Base-by-base conservation (phyloP, 768 basidiomycete species). In the Russula sp. region DNA sequence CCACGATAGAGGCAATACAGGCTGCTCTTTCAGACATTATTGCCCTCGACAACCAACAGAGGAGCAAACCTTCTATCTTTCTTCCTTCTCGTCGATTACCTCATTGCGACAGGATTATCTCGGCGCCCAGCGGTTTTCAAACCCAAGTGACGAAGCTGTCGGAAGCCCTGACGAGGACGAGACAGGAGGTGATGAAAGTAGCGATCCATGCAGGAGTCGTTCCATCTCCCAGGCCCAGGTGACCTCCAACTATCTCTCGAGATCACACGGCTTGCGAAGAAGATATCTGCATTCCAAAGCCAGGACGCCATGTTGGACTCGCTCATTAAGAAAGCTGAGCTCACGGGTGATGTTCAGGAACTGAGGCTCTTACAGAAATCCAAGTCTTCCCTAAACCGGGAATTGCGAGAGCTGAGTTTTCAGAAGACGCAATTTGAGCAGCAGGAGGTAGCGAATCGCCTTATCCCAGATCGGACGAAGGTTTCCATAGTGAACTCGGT, bases 21-120 rank as follows among this genome's bases (percentile, higher is more conserved):
- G 94, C 94, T 9, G 97, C 97, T 5, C 78, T 99, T 66, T 94
- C 92, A 11, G 92, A 96, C 72, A 98, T 99, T 73, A 94, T 99
- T 71, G 92, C 93, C 3, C 79, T 89, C 46, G 92, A 96, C 67
- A 81, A 86, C 44, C 81, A 83, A 59, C 75, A 74, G 59, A 64
- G 66, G n/a, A 72, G 74, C 36, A 65, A 59, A 18, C 66, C 59
- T 22, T 40, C 46, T 1, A 8, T 36, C 4, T 53, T 48, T 30
- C 36, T 56, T 20, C 50, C 67, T n/a, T 46, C n/a, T n/a, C 66
- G 9, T 48, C 48, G 36, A 53, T 49, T 24, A 48, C 50, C 18
- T 49, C 63, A 20, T 62, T 48, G 32, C 36, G 61, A 14, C 62
- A 26, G 20, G 26, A 28, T 38, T 62, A 24, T 52, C 57, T 64